Percentiles rank a stretch among this genome's conserved stretches.
Conservation (phyloP, 495 filamentous ascomycete genomes). For the Aeminium ludgeri region DNA sequence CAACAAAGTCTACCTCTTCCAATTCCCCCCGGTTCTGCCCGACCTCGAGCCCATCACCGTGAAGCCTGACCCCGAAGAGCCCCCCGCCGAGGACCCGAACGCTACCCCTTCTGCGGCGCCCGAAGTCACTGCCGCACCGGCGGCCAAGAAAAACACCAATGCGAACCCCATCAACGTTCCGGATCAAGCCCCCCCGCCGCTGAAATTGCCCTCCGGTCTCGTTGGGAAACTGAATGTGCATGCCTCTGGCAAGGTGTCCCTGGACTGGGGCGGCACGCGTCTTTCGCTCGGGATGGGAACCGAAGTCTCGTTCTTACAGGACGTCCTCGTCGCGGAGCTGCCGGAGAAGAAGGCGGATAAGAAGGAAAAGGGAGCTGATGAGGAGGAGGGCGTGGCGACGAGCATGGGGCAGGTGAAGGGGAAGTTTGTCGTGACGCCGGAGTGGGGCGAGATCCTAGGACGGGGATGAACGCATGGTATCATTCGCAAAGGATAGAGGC, state of each 20-base stretch:
- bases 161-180: constrained; percentile 9
- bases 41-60: constrained; percentile 27
- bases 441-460: constrained; percentile 28
- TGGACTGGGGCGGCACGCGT: constrained; percentile 42
- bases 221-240: constrained; percentile 43
- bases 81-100: constrained; percentile 5
- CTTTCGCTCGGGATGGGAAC: constrained; percentile 28
- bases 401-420: constrained; percentile 43
- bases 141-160: not conserved
- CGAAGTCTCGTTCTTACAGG: constrained; percentile 18
- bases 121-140: no score
- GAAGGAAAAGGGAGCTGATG: constrained; percentile 19
- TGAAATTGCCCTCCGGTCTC: constrained; percentile 25
- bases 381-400: constrained; percentile 22
- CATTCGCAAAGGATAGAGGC: not conserved
- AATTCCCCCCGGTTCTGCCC: constrained; percentile 45
- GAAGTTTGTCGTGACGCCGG: constrained; percentile 38
- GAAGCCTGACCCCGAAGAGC: constrained; percentile 21
- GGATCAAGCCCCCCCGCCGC: constrained; percentile 2
- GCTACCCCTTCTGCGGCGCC: no score
- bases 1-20: constrained; percentile 45
- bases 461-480: constrained; percentile 1
- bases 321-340: constrained; percentile 15
- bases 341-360: constrained; percentile 25
- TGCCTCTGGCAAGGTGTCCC: constrained; percentile 40